phyloP scores from a whole-genome alignment of 108 stramenopile species.

The Stephanodiscus triporus region DNA sequence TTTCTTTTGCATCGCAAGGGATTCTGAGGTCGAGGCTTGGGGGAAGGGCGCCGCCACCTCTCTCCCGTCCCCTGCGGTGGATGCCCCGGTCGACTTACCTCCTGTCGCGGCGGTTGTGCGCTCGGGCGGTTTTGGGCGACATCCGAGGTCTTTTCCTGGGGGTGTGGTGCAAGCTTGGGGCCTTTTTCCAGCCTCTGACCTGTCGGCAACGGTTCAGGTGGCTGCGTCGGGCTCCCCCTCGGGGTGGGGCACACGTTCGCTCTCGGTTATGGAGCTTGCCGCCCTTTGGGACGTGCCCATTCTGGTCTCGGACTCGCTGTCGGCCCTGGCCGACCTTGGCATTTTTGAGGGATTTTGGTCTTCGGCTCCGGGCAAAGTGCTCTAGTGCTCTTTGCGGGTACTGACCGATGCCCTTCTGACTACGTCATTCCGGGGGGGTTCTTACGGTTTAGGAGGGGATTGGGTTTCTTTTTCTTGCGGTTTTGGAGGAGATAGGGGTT shows the following conservation, averaged over 20 bases:
- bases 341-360: background rate
- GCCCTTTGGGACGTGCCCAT: constrained; percentile 9
- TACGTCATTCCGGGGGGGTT: constrained; percentile 11
- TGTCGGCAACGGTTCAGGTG: background rate
- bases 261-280: background rate
- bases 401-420: background rate
- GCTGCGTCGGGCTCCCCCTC: background rate
- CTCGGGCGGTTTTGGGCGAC: background rate
- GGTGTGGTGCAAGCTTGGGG: background rate
- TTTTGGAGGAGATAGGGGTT: no score
- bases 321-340: no score
- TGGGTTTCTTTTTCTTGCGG: no score
- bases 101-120: background rate
- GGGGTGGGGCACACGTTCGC: background rate
- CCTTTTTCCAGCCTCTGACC: background rate
- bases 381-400: background rate
- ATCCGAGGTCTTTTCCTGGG: background rate
- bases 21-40: no score
- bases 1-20: no score
- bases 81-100: background rate
- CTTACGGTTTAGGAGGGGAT: no score
- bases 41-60: no score
- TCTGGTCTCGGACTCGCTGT: background rate
- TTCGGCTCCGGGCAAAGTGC: constrained; percentile 3
- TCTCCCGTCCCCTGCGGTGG: background rate